Conservation (phyloP, 2,329 filamentous ascomycete species). For the Raffaelea albimanens region DNA sequence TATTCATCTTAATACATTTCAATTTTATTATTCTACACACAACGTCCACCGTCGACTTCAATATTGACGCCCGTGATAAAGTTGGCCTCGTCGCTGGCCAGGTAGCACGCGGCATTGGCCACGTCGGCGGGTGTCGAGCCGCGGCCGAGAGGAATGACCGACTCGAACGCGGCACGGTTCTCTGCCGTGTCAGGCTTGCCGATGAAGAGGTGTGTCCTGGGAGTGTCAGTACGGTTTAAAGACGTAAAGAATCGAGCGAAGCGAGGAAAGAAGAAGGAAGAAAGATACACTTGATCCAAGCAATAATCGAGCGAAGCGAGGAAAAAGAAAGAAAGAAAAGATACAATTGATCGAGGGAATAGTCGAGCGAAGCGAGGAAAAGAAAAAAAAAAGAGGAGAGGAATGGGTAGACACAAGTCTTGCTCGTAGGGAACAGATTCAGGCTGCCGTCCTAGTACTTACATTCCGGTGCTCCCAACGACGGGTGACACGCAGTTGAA, state of each 20-base stretch:
- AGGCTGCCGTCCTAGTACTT: conserved; percentile 11
- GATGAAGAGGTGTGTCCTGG: conserved; percentile 39
- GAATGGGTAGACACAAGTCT: too few species aligned
- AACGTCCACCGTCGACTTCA: conserved; percentile 32
- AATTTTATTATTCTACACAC: conserved; percentile 4
- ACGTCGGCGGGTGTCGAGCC: conserved; percentile 54
- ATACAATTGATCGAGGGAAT: too few species aligned
- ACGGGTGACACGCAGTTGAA: conserved; percentile 65
- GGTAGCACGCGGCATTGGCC: conserved; percentile 59
- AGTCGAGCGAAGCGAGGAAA: too few species aligned
- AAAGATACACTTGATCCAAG: neutral
- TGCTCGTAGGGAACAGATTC: too few species aligned
- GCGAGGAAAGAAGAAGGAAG: neutral
- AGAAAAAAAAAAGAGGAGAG: neutral
- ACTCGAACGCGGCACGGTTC: conserved; percentile 45
- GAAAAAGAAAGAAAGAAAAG: neutral
- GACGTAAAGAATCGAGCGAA: neutral
- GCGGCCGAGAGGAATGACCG: conserved; percentile 44
- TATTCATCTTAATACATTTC: neutral
- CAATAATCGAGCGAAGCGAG: neutral
- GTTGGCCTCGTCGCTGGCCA: conserved; percentile 60
- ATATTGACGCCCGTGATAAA: conserved; percentile 68
- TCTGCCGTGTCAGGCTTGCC: conserved; percentile 55
- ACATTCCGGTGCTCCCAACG: conserved; percentile 55
- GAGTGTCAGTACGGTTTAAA: neutral